Conservation (phyloP, 2,329 filamentous ascomycete genomes). For the Arthrobotrys pseudoclavata region DNA sequence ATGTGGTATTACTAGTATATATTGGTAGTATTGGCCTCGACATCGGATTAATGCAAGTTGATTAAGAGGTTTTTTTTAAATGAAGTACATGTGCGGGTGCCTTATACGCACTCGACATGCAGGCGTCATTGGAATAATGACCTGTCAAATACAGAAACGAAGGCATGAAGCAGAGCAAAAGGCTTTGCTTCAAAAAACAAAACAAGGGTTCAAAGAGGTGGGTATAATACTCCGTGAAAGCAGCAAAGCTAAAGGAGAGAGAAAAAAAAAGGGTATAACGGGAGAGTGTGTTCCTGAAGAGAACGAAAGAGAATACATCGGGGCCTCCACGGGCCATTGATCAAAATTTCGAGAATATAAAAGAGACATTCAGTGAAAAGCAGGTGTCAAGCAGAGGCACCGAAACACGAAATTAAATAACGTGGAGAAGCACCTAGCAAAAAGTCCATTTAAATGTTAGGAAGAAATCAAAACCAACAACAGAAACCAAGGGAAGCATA, state of each 20-base stretch:
- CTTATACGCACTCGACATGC: background rate
- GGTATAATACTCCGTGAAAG: constrained; percentile 18
- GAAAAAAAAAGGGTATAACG: too few species aligned
- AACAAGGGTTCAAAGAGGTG: background rate
- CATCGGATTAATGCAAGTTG: background rate
- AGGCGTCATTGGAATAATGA: background rate
- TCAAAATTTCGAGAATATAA: background rate
- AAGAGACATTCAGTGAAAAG: background rate
- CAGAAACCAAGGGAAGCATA: background rate
- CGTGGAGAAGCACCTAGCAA: background rate
- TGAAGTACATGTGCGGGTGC: background rate
- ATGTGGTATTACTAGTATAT: background rate
- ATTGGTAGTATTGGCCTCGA: too few species aligned
- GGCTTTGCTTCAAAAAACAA: background rate
- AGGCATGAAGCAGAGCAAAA: background rate
- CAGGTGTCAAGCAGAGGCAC: background rate
- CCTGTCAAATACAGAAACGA: background rate
- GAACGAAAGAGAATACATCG: background rate
- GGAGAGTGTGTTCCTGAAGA: background rate
- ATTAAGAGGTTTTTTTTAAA: too few species aligned
- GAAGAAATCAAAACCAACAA: background rate
- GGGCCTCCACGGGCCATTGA: background rate
- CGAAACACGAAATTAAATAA: background rate
- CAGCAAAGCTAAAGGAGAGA: background rate
- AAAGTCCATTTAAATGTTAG: background rate